Percentiles rank a stretch among this genome's conserved stretches.
These are phyloP conservation scores for Fusarium pseudocircinatum DNA, from an alignment of 2,329 filamentous ascomycete species.

Conservation along the genomic window DNA sequence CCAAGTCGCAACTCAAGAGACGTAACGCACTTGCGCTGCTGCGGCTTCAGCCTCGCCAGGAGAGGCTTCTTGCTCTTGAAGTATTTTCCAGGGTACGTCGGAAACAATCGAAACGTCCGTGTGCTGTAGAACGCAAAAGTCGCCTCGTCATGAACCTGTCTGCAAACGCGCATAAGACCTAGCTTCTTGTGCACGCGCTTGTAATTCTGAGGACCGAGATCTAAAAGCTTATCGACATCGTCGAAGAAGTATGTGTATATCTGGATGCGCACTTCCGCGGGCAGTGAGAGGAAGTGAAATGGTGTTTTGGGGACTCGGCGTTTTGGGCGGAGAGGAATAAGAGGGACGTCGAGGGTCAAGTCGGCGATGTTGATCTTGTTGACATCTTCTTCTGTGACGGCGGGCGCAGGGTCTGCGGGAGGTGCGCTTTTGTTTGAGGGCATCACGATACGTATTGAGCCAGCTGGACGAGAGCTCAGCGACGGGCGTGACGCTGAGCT, in stretches of 20 bases:
- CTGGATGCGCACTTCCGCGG: slow-evolving; percentile 74
- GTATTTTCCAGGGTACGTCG: slow-evolving; percentile 69
- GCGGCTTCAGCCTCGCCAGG: slow-evolving; percentile 70
- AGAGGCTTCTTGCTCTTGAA: slow-evolving; percentile 80
- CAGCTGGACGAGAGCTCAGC: slow-evolving; percentile 11
- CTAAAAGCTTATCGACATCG: slow-evolving; percentile 63
- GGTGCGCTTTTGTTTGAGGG: slow-evolving; percentile 1
- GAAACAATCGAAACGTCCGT: slow-evolving; percentile 72
- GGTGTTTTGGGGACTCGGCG: slow-evolving; percentile 51
- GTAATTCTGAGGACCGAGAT: slow-evolving; percentile 74
- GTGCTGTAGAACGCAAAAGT: slow-evolving; percentile 72
- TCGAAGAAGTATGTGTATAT: slow-evolving; percentile 73
- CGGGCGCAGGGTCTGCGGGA: slow-evolving; percentile 46
- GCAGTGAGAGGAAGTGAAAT: slow-evolving; percentile 74
- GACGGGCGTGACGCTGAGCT: slow-evolving; percentile 25
- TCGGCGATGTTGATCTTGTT: slow-evolving; percentile 54
- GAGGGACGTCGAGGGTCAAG: slow-evolving; percentile 55
- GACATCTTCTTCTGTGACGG: slow-evolving; percentile 54
- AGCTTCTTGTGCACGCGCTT: slow-evolving; percentile 69
- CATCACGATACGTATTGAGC: slow-evolving; percentile 37
- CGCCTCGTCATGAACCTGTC: slow-evolving; percentile 70
- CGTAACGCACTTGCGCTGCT: slow-evolving; percentile 68
- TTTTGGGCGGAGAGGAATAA: slow-evolving; percentile 46
- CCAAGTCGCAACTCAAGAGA: slow-evolving; percentile 76
- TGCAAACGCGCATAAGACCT: slow-evolving; percentile 68